Conservation (phyloP, 768 basidiomycete species). For the Termitomyces titanicus region DNA sequence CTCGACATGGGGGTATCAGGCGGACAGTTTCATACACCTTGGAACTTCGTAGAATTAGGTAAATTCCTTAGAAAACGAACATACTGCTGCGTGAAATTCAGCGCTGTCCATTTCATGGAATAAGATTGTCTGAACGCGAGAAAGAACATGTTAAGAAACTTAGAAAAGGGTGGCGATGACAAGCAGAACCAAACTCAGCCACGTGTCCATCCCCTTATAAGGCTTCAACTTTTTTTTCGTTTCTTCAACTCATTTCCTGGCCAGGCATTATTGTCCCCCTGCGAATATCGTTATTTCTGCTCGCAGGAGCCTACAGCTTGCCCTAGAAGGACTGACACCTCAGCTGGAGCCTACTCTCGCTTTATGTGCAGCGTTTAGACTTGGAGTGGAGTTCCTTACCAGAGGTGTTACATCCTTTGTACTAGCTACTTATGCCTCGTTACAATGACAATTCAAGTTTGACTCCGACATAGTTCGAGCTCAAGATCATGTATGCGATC, state of each 20-base stretch:
- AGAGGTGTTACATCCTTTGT: constrained; percentile 24
- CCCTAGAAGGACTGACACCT: constrained; percentile 24
- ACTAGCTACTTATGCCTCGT: not conserved
- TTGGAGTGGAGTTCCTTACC: constrained; percentile 34
- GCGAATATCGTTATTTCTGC: constrained; percentile 23
- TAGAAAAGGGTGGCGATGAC: not conserved
- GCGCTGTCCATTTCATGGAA: constrained; percentile 46
- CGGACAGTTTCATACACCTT: constrained; percentile 76
- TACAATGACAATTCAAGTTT: not conserved
- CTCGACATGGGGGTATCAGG: constrained; percentile 60
- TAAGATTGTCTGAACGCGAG: not conserved
- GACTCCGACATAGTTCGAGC: no score
- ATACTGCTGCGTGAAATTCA: constrained; percentile 59
- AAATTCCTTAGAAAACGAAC: constrained; percentile 11
- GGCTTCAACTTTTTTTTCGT: constrained; percentile 1
- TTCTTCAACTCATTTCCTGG: constrained; percentile 28
- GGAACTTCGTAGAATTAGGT: not conserved
- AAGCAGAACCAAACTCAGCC: constrained; percentile 10
- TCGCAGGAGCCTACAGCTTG: constrained; percentile 33
- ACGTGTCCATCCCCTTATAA: constrained; percentile 13
- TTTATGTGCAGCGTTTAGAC: constrained; percentile 16
- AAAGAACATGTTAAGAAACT: no score
- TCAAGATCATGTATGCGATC: no score
- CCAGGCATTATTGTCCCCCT: constrained; percentile 33
- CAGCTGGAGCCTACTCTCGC: constrained; percentile 33